Base-by-base conservation (phyloP, 2,329 filamentous ascomycete genomes). In the Arthrobotrys sinensis region DNA sequence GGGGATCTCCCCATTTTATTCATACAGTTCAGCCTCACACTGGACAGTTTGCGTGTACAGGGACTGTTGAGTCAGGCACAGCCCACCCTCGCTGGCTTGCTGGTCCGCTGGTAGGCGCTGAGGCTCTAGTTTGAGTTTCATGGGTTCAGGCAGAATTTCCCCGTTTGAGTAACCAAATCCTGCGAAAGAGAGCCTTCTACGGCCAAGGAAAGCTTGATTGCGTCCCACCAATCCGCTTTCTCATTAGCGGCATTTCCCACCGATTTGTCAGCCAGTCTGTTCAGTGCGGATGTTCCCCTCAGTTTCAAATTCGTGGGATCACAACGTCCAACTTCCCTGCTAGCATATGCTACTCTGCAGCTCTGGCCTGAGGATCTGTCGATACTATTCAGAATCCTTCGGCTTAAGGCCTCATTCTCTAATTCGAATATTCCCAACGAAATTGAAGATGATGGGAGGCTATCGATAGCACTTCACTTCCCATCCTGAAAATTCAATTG, bases 201-300 rank as follows among this genome's bases (percentile, higher is more conserved):
- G 45, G 43, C 62, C 62, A 65, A 65, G 62, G 62, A 65, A 64
- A 65, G 62, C 62, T 65, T 65, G 62, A 65, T 38, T 40, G 32
- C 45, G 38, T 45, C 16, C 28, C 52, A 38, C 52, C 32, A 55
- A 60, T 43, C 55, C 40, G 5, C 28, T 21, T 10, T 8, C 14
- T 28, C 6, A 28, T 32, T 65, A 48, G 62, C 43, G 62, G 43
- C 38, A 46, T 11, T 34, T 19, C 43, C 21, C 62, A 38, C 38
- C 60, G 4, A 34, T 55, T 36, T 55, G 52, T 38, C 60, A 64
- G 21, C 40, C 7, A 38, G n/a, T n/a, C n/a, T n/a, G n/a, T n/a
- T n/a, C n/a, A n/a, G 28, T 32, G 32, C 14, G 14, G n/a, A 40
- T 4, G 19, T 21, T 8, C 36, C 36, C 36, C 36, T 10, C 36